Percentiles rank a stretch among this genome's conserved stretches.
phyloP scores from a whole-genome alignment of 78 protist genomes.

The Thecamonas trahens region DNA sequence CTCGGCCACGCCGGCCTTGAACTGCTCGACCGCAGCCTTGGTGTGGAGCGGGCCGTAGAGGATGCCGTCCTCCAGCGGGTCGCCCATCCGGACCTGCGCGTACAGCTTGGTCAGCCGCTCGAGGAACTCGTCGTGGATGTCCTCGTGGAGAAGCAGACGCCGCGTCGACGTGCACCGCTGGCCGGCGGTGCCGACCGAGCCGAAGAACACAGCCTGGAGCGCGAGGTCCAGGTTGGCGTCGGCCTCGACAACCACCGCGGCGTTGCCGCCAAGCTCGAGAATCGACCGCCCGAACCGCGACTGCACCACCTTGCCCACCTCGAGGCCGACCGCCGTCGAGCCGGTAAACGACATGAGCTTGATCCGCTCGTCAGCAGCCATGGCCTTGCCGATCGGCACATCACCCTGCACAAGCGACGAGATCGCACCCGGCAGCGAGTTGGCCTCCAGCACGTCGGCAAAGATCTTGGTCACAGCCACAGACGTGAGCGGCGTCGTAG shows the following conservation, averaged over 20 bases:
- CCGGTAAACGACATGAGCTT: constrained; percentile 86
- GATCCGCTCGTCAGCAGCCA: constrained; percentile 56
- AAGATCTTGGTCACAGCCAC: constrained; percentile 69
- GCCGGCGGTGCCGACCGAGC: constrained; percentile 86
- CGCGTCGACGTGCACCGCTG: constrained; percentile 85
- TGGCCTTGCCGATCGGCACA: constrained; percentile 54
- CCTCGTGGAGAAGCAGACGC: constrained; percentile 75
- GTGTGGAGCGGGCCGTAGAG: constrained; percentile 84
- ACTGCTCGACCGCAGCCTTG: constrained; percentile 57
- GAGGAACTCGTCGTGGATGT: constrained; percentile 50
- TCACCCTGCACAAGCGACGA: constrained; percentile 46
- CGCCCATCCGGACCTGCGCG: constrained; percentile 50
- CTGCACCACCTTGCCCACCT: constrained; percentile 47
- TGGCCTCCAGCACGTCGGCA: constrained; percentile 57
- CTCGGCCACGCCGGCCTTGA: constrained; percentile 55
- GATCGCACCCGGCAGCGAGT: constrained; percentile 49
- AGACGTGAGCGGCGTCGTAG: constrained; percentile 54
- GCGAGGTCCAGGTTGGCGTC: constrained; percentile 78
- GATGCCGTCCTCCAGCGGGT: constrained; percentile 49
- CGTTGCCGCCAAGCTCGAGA: constrained; percentile 88
- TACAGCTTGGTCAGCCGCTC: constrained; percentile 61
- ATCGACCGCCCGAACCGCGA: constrained; percentile 70
- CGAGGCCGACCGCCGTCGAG: constrained; percentile 52
- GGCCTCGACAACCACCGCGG: constrained; percentile 75
- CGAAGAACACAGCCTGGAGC: constrained; percentile 60